These are phyloP conservation scores for Wallemia mellicola DNA, from an alignment of 1,284 basidiomycete species.

Conservation along the genomic window DNA sequence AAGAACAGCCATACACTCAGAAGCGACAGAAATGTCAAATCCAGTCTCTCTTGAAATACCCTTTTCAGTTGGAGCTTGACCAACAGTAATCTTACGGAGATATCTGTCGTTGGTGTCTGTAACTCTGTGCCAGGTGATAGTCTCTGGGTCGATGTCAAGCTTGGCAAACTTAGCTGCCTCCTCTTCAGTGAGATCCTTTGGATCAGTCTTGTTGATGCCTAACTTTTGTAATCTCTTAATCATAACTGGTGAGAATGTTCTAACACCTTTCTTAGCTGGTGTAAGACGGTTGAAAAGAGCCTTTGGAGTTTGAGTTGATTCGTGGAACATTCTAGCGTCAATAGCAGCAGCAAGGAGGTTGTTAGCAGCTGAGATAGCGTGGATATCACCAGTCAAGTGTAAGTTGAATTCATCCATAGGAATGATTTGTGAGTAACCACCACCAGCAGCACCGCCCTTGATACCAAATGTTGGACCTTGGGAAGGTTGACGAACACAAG, in stretches of 20 bases:
- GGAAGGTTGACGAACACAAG: slow-evolving; percentile 94
- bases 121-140: slow-evolving; percentile 85
- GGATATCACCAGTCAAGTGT: slow-evolving; percentile 92
- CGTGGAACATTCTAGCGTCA: slow-evolving; percentile 94
- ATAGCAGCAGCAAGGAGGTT: slow-evolving; percentile 84
- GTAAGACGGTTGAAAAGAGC: slow-evolving; percentile 75
- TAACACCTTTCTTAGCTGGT: slow-evolving; percentile 74
- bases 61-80: slow-evolving; percentile 65
- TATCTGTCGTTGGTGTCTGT: slow-evolving; percentile 91
- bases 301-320: slow-evolving; percentile 84
- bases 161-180: slow-evolving; percentile 71
- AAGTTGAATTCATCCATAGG: slow-evolving; percentile 98
- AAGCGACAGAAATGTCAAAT: slow-evolving; percentile 90
- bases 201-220: slow-evolving; percentile 79
- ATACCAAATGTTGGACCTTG: slow-evolving; percentile 98
- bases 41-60: slow-evolving; percentile 66
- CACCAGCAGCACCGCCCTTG: slow-evolving; percentile 95
- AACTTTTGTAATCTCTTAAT: slow-evolving; percentile 79
- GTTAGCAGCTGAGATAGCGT: slow-evolving; percentile 91
- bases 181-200: slow-evolving; percentile 69
- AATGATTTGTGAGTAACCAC: slow-evolving; percentile 95
- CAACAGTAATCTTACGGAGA: slow-evolving; percentile 76
- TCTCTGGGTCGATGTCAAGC: slow-evolving; percentile 65
- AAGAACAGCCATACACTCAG: slow-evolving; percentile 93
- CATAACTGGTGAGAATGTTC: slow-evolving; percentile 88